Base-by-base conservation (phyloP, 2,329 filamentous ascomycete species). In the Colletotrichum falcatum region DNA sequence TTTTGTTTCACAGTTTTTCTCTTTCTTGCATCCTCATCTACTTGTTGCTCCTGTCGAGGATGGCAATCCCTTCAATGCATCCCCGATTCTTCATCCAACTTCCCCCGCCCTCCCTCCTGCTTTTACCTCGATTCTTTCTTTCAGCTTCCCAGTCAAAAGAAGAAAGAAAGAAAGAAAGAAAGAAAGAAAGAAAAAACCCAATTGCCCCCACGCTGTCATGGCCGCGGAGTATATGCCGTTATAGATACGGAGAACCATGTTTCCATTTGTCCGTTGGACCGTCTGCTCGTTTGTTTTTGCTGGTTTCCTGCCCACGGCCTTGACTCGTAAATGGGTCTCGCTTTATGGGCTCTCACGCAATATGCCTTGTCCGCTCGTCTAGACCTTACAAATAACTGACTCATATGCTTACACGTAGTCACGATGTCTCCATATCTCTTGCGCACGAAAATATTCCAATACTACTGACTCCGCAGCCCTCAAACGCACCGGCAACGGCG, bases 371-470 rank as follows among this genome's bases (percentile, higher is more conserved):
- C 30, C 30, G 54, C 26, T 53, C 53, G 68, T 56, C 51, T 46
- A 63, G 42, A 37, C 37, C 46, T 55, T 48, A 60, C 42, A 35
- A 14, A 48, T 30, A 39, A 70, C 69, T 65, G 65, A 64, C 65
- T 67, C 68, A 63, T 68, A 61, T 37, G 30, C 51, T 35, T 55
- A 55, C 30, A 54, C 54, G 51, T 56, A 87, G 85, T 28, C 78
- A 83, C 72, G 85, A 88, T 70, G 78, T 83, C 20, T 80, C 80
- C 23, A 85, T 88, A 68, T 82, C 85, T 2, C 75, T 87, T 26
- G 83, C 84, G 1, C 84, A 85, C 72, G 85, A 87, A 65, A 79
- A 78, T 5, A 74, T 80, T 11, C 83, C 84, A 1, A 77, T 78
- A 33, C 81, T 87, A 30, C 83, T 80, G 56, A 81, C 58, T 49